Percentiles rank a stretch among this genome's conserved stretches.
These are phyloP conservation scores for Erodium texanum DNA, from an alignment of 441 rosid species.

Conservation along the genomic window DNA sequence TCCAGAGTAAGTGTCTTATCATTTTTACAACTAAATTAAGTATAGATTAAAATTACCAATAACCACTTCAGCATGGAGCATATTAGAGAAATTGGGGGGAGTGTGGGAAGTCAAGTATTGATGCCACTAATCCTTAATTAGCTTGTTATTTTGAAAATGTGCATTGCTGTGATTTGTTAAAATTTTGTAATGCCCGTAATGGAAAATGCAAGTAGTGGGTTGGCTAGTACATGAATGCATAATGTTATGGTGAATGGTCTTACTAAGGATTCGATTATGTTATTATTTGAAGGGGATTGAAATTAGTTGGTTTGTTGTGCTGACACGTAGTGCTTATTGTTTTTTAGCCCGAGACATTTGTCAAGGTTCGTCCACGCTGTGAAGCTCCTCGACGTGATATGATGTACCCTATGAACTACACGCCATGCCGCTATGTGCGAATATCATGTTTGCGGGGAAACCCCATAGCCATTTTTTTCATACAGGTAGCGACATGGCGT, in stretches of 20 bases:
- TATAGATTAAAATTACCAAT: background rate
- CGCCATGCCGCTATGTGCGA: slow-evolving; percentile 71
- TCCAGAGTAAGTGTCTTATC: background rate
- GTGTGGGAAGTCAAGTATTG: background rate
- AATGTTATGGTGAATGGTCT: background rate
- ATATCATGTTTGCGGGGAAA: slow-evolving; percentile 83
- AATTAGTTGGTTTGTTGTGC: background rate
- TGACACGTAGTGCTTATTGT: slow-evolving; percentile 13
- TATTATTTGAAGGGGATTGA: background rate
- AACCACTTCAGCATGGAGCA: background rate
- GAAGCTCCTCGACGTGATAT: slow-evolving; percentile 91
- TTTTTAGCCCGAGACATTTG: slow-evolving; percentile 73
- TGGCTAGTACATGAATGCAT: background rate
- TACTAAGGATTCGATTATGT: background rate
- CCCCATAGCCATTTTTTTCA: slow-evolving; percentile 79
- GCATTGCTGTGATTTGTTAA: background rate
- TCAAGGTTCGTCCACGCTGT: slow-evolving; percentile 76
- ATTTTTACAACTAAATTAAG: background rate
- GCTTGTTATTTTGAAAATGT: background rate
- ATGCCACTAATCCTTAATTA: background rate
- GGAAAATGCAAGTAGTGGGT: background rate
- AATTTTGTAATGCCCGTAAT: background rate
- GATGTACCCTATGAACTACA: slow-evolving; percentile 68
- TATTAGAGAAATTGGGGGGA: background rate
- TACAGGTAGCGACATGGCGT: slow-evolving; percentile 66